Evolutionary conservation across 495 filamentous ascomycete species (phyloP).

Genomic region (Hypomontagnella submonticulosa): DNA sequence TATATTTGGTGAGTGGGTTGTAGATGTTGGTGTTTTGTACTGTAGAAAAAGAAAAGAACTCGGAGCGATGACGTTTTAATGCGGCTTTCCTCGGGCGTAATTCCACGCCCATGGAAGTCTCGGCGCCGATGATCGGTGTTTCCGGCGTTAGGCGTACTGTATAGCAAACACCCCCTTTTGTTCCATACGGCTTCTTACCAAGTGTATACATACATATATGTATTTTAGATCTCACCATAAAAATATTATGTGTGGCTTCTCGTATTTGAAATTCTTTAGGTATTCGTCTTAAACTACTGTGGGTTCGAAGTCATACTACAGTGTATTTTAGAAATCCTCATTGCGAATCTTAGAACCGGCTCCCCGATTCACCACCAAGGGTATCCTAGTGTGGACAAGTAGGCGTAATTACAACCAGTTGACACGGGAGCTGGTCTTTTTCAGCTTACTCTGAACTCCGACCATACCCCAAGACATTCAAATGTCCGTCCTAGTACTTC

Average conservation of each 20-base stretch:
- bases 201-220: too few relatives aligned
- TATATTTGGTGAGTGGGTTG: background rate
- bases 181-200: background rate
- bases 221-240: too few relatives aligned
- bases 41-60: conserved; percentile 31
- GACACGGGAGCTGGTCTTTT: conserved; percentile 9
- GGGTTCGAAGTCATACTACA: background rate
- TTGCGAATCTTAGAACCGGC: background rate
- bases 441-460: background rate
- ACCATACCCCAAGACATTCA: conserved; percentile 18
- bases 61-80: conserved; percentile 30
- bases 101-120: conserved; percentile 21
- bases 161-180: conserved; percentile 6
- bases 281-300: background rate
- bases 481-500: too few relatives aligned
- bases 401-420: conserved; percentile 32
- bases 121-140: conserved; percentile 35
- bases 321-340: conserved; percentile 1
- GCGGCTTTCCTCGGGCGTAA: conserved; percentile 26
- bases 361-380: conserved; percentile 20
- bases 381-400: conserved; percentile 34
- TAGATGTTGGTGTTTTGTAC: conserved; percentile 12
- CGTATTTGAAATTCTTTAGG: too few relatives aligned
- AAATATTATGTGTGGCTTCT: too few relatives aligned
- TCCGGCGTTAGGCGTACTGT: background rate